Base-by-base conservation (phyloP, 805 yeast species). In the Lachancea dasiensis region DNA sequence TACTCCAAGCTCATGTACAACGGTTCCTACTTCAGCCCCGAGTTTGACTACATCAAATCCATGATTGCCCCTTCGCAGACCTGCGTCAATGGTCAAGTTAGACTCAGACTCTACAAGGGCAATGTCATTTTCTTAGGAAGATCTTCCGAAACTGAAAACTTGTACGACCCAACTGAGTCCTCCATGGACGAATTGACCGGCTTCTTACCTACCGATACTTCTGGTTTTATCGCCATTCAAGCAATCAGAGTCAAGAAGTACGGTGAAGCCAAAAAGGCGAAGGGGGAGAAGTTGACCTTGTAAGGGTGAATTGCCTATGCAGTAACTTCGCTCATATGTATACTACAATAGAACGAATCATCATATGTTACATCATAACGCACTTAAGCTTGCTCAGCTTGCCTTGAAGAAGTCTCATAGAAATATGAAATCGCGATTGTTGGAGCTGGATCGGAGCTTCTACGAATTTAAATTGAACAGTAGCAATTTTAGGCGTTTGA, bases 171-270 rank as follows among this genome's bases (percentile, higher is more conserved):
- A 49, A 86, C 96, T 39, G 97, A 90, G 67, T 89, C 97, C 11
- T 90, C 97, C 9, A 92, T 92, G 98, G 98, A 92, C 68, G 98
- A 92, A 70, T 79, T 92, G 59, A 87, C 97, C 42, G 98, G 96
- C 43, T 92, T 92, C 75, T 81, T 85, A 56, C 98, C 98, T 48
- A 87, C 84, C 64, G 97, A 90, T 65, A 86, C 98, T 43, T 71
- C 94, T 45, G 98, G 98, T 40, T 92, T 92, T 77, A 92, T 92
- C 67, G 86, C 95, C 51, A 95, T 92, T 54, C 97, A 92, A 73
- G 86, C 97, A 46, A 92, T 92, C 66, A 86, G 98, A 75, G 85
- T 90, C 64, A 92, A 92, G 77, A 92, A 92, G 71, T 92, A 86
- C 65, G 98, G 98, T 65, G 94, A 87, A 69, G 75, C 92, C 58